Base-by-base conservation (phyloP, 2,329 filamentous ascomycete genomes). In the Penicillium sp. region DNA sequence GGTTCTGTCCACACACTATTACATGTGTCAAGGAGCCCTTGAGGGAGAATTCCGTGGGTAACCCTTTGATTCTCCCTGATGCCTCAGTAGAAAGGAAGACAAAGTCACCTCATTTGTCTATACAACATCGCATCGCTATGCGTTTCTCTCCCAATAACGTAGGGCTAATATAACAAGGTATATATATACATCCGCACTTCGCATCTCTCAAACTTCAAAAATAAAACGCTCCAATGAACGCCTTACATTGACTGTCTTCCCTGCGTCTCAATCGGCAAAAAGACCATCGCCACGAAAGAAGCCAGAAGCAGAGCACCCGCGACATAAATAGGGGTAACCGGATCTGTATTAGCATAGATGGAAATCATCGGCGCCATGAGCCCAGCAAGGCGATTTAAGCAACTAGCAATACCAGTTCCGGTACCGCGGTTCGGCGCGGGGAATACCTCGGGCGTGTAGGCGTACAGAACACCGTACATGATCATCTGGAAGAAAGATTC, bases 371-470 rank as follows among this genome's bases (percentile, higher is more conserved):
- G 71, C 0, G 71, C 72, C 50, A 69, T 64, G n/a, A 74, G 64
- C 40, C 71, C 71, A 12, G 64, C 65, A 38, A 75, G 64, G 6
- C 73, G 66, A 53, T 75, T 74, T 25, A 76, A 58, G 44, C 67
- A 74, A 49, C 69, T 70, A 13, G 70, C 66, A 37, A 75, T 72
- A 18, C 78, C 77, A 1, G 74, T 76, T 15, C 77, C 80, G 0
- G 78, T 80, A 3, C 78, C 80, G 0, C 80, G 69, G 37, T 78
- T 71, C 0, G 78, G 76, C 2, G 75, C 77, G 0, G 79, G 79
- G 62, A 82, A 82, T 0, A 78, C 76, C 55, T 82, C 78, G 0
- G 80, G 80, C 0, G 79, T 82, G 65, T 81, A 81, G 0, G 78
- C 78, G 59, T 79, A 81, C 1, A 82, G 61, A 0, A 80, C 77